phyloP scores from a whole-genome alignment of 106 monocot species.

The Posidonia australis region DNA sequence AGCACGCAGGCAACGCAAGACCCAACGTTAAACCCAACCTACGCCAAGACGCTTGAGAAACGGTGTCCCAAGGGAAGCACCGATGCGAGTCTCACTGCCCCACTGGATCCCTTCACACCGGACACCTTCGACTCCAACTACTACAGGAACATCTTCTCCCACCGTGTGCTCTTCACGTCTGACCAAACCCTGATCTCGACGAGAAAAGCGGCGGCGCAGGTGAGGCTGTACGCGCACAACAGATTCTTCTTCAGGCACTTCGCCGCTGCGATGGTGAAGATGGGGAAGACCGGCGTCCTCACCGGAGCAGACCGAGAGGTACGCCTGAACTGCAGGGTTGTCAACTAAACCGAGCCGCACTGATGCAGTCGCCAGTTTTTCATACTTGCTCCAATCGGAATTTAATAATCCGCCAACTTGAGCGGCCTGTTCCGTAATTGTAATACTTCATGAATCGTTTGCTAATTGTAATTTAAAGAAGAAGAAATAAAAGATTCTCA shows the following conservation, averaged over 20 bases:
- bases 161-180: constrained; percentile 10
- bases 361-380: no score
- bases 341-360: no score
- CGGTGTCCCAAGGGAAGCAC: constrained; percentile 6
- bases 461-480: no score
- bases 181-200: constrained; percentile 5
- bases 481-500: no score
- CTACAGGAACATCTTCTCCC: constrained; percentile 1
- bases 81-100: background rate
- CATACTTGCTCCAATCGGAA: no score
- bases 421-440: no score
- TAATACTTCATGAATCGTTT: no score
- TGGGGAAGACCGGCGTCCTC: constrained; percentile 38
- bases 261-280: constrained; percentile 33
- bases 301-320: constrained; percentile 36
- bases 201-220: background rate
- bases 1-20: background rate
- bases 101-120: constrained; percentile 1
- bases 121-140: constrained; percentile 9
- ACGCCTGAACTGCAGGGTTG: constrained; percentile 22
- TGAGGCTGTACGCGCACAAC: background rate
- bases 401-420: no score
- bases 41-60: constrained; percentile 4
- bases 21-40: constrained; percentile 5
- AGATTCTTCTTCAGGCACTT: constrained; percentile 24